A percentile compares a stretch with the other conserved stretches of the same genome.
Evolutionary conservation across 305 asterid genomes (phyloP).

Genomic region (Withania somnifera): DNA sequence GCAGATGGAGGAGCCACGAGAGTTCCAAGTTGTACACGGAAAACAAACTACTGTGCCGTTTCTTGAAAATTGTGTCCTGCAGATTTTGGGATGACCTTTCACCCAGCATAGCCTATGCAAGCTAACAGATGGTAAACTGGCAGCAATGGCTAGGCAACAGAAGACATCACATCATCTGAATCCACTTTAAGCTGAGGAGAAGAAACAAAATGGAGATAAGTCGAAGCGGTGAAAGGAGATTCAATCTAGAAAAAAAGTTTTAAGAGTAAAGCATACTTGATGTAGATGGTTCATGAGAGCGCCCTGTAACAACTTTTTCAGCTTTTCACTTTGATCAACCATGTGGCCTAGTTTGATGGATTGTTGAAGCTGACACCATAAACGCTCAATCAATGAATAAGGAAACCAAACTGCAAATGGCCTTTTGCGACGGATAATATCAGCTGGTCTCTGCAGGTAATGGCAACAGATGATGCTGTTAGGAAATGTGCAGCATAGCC

Average conservation of each 20-base stretch:
- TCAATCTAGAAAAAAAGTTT: not conserved
- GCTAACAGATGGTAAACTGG: not conserved
- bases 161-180: slow-evolving; percentile 59
- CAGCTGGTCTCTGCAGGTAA: slow-evolving; percentile 65
- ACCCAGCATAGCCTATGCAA: not conserved
- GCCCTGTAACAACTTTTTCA: slow-evolving; percentile 54
- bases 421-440: slow-evolving; percentile 63
- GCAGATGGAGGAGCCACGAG: not conserved
- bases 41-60: not conserved
- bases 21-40: not conserved
- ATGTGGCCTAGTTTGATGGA: slow-evolving; percentile 70
- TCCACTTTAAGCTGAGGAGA: slow-evolving; percentile 64
- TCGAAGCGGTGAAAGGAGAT: not conserved
- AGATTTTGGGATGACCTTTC: not conserved
- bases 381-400: slow-evolving; percentile 64
- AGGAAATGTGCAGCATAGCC: not conserved
- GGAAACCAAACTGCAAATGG: slow-evolving; percentile 86
- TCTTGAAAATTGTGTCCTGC: not conserved
- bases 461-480: not conserved
- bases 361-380: slow-evolving; percentile 85
- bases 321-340: slow-evolving; percentile 73
- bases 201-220: not conserved
- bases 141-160: slow-evolving; percentile 11
- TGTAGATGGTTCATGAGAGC: slow-evolving; percentile 61
- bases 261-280: slow-evolving; percentile 33